A percentile compares a stretch with the other conserved stretches of the same genome.
Conservation (phyloP, 1,284 basidiomycete genomes). For the Waitea zeae region DNA sequence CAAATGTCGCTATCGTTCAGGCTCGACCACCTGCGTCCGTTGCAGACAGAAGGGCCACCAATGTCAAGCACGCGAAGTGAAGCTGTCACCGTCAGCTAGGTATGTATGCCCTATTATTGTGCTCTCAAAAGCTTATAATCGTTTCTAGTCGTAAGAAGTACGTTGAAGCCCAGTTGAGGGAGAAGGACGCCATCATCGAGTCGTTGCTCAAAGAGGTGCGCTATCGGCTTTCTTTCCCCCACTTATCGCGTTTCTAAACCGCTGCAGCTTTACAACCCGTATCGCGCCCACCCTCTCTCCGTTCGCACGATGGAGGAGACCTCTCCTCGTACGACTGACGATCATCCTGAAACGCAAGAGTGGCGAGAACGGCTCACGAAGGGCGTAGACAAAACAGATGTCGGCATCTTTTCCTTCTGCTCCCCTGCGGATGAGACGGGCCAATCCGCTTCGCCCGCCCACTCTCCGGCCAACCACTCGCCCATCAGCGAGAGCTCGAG, state of each 20-base stretch:
- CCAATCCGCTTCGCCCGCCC: not conserved
- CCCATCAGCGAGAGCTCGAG: not conserved
- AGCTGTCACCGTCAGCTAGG: no score
- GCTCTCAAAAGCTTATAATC: no score
- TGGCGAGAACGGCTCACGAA: conserved; percentile 41
- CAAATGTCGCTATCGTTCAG: no score
- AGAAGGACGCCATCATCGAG: conserved; percentile 72
- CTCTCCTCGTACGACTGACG: conserved; percentile 52
- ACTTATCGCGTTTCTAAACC: not conserved
- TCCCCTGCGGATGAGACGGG: not conserved
- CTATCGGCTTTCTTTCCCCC: conserved; percentile 3
- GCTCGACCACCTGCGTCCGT: no score
- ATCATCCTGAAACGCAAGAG: conserved; percentile 47
- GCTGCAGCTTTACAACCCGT: conserved; percentile 61
- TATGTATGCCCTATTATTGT: no score
- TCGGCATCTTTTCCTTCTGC: no score
- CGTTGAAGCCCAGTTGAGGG: conserved; percentile 60
- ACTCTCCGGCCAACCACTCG: not conserved
- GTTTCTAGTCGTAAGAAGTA: no score
- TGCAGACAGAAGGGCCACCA: no score
- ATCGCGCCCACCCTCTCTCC: conserved; percentile 55
- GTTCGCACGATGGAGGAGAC: conserved; percentile 58
- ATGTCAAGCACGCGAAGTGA: no score
- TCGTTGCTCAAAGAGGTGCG: conserved; percentile 61
- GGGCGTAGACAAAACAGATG: not conserved